Evolutionary conservation across 495 filamentous ascomycete species (phyloP).

Genomic region (Pyronema omphalodes): DNA sequence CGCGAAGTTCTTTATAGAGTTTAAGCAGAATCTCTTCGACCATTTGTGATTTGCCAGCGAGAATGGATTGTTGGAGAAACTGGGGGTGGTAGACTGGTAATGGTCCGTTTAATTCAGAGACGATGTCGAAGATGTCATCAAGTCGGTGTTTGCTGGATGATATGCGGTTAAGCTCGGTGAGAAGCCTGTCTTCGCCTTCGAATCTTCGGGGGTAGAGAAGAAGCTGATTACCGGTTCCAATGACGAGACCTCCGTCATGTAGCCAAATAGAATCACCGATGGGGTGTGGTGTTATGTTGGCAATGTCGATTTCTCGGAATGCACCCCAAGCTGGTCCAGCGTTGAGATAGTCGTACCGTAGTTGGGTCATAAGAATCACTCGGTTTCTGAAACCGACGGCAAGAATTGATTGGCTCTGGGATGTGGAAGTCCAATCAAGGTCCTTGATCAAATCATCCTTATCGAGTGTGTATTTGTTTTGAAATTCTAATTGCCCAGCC

Average conservation of each 20-base stretch:
- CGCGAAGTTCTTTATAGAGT: slow-evolving; percentile 65
- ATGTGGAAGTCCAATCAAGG: slow-evolving; percentile 87
- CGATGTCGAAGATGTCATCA: slow-evolving; percentile 58
- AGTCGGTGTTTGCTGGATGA: slow-evolving; percentile 25
- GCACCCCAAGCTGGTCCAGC: slow-evolving; percentile 79
- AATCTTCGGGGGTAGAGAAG: slow-evolving; percentile 66
- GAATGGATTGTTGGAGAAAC: slow-evolving; percentile 72
- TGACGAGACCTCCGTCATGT: slow-evolving; percentile 59
- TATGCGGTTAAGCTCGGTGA: slow-evolving; percentile 22
- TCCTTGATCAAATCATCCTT: slow-evolving; percentile 60
- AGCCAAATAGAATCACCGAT: slow-evolving; percentile 91
- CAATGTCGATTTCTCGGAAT: slow-evolving; percentile 63
- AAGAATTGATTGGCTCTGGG: slow-evolving; percentile 76
- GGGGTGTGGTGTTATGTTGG: slow-evolving; percentile 60
- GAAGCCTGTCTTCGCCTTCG: slow-evolving; percentile 38
- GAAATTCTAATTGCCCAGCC: slow-evolving; percentile 64
- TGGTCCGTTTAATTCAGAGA: slow-evolving; percentile 67
- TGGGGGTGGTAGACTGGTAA: slow-evolving; percentile 88
- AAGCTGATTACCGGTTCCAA: slow-evolving; percentile 86
- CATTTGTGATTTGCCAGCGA: slow-evolving; percentile 53
- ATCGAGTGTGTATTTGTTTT: slow-evolving; percentile 42
- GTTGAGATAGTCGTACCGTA: slow-evolving; percentile 85
- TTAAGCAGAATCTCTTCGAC: slow-evolving; percentile 59
- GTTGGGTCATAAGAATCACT: slow-evolving; percentile 69
- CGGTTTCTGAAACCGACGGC: slow-evolving; percentile 79